Evolutionary conservation across 2,329 filamentous ascomycete genomes (phyloP), one percentile per base, ranked within the genome.

Genomic region (Cercospora sp.): DNA sequence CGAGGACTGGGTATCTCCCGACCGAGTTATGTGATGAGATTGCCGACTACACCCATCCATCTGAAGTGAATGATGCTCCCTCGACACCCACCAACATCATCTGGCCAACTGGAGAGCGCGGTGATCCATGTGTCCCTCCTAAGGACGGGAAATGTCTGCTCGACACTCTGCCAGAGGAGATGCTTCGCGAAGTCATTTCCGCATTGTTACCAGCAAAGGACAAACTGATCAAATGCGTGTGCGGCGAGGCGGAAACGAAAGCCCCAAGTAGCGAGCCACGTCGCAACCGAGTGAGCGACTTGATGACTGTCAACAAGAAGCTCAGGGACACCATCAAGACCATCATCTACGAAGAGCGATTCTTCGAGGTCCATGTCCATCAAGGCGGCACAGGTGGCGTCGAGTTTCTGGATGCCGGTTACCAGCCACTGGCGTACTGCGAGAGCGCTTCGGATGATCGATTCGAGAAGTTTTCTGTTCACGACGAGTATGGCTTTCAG

Each of bases 401-500:
- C 64, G 77, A 78, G 60, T 74, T 78, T 57, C 68, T 77, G 20
- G 66, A 78, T 58, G 62, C 71, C 16, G 75, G 77, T 10, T 72
- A 74, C 40, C 76, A 78, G 66, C 74, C 71, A 6, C 70, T 78
- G 1, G 75, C 76, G 33, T 77, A 75, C 63, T 68, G 68, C 23
- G 68, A 71, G 3, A 60, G 71, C 13, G 66, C 66, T 28, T 40
- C 23, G 9, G 75, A 77, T 51, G 62, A 62, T 8, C 74, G 74
- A 26, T 78, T 78, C 68, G 63, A 55, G n/a, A 70, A 71, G 28
- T 77, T 78, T 69, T 60, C 60, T 5, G 45, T 67, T 16, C 64
- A 68, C 28, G 70, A 74, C 6, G 66, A 71, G 6, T 77, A 73
- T 33, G 74, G 74, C 16, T 75, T 78, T 63, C 57, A 69, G 6